Conservation (phyloP, 2,329 filamentous ascomycete genomes). For the Fusarium subglutinans region DNA sequence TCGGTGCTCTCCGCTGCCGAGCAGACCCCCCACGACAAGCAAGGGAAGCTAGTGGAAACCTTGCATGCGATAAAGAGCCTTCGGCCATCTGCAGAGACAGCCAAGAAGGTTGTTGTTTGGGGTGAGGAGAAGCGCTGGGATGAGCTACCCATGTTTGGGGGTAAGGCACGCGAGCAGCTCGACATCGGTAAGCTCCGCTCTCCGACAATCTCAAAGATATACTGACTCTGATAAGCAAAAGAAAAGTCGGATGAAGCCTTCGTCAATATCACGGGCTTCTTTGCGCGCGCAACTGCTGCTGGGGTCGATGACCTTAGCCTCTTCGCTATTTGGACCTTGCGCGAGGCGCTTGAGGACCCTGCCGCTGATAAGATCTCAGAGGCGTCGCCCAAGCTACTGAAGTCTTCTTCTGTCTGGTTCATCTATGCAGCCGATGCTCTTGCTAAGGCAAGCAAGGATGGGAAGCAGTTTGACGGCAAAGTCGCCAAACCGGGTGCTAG, state of each 20-base stretch:
- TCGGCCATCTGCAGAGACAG: conserved; percentile 9
- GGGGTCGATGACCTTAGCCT: conserved; percentile 24
- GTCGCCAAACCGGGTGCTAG: conserved; percentile 24
- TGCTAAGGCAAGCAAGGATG: neutral
- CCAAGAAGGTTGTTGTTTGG: conserved; percentile 29
- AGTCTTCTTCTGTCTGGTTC: conserved; percentile 25
- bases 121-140: conserved; percentile 27
- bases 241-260: conserved; percentile 9
- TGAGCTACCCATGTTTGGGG: conserved; percentile 31
- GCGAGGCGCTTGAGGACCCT: conserved; percentile 30
- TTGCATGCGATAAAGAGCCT: conserved; percentile 30
- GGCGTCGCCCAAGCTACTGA: neutral
- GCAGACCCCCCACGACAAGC: conserved; percentile 33
- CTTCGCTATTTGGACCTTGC: conserved; percentile 30
- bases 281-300: conserved; percentile 21
- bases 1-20: conserved; percentile 28
- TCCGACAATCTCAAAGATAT: rapidly evolving
- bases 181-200: conserved; percentile 17
- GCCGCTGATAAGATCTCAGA: neutral
- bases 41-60: conserved; percentile 34
- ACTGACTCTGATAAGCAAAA: conserved; percentile 4
- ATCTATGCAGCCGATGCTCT: conserved; percentile 12
- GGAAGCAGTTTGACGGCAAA: conserved; percentile 35
- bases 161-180: conserved; percentile 21
- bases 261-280: conserved; percentile 30